Conservation (phyloP, 768 basidiomycete genomes). For the Phylloporus arenicola region DNA sequence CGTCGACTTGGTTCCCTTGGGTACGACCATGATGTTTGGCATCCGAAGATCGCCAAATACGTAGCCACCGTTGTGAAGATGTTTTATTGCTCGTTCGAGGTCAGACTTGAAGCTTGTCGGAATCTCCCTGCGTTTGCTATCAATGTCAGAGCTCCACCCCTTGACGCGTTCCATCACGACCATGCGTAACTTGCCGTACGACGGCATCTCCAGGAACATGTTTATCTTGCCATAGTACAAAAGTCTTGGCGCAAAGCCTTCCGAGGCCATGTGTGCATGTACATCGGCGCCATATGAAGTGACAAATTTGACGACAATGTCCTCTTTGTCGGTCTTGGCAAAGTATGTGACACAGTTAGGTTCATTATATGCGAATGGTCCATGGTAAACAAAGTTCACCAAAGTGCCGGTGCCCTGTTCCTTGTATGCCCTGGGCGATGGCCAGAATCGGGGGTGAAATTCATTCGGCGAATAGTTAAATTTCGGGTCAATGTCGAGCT, state of each 20-base stretch:
- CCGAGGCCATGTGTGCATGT: slow-evolving; percentile 29
- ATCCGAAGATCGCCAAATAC: slow-evolving; percentile 36
- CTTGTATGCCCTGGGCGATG: slow-evolving; percentile 8
- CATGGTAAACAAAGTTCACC: slow-evolving; percentile 17
- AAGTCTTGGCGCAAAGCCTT: slow-evolving; percentile 27
- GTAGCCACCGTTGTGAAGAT: slow-evolving; percentile 28
- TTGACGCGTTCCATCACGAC: slow-evolving; percentile 38
- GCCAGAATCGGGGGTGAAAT: slow-evolving; percentile 18
- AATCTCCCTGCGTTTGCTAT: background rate
- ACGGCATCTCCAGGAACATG: slow-evolving; percentile 1
- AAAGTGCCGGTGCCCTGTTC: background rate
- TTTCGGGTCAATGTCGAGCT: background rate
- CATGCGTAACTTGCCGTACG: slow-evolving; percentile 24
- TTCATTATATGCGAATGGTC: slow-evolving; percentile 15
- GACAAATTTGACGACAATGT: slow-evolving; percentile 37
- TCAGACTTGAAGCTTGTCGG: slow-evolving; percentile 15
- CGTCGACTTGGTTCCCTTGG: background rate
- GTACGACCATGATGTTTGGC: slow-evolving; percentile 30
- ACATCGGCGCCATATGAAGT: slow-evolving; percentile 28
- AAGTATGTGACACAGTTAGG: slow-evolving; percentile 22
- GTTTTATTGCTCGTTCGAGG: slow-evolving; percentile 14
- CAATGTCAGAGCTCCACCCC: background rate
- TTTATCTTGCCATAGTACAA: slow-evolving; percentile 26
- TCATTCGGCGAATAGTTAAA: background rate
- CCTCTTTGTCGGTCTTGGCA: slow-evolving; percentile 9